Evolutionary conservation across 116 monocot genomes (phyloP), one percentile per base, ranked within the genome.

Genomic region (Cymodocea nodosa): DNA sequence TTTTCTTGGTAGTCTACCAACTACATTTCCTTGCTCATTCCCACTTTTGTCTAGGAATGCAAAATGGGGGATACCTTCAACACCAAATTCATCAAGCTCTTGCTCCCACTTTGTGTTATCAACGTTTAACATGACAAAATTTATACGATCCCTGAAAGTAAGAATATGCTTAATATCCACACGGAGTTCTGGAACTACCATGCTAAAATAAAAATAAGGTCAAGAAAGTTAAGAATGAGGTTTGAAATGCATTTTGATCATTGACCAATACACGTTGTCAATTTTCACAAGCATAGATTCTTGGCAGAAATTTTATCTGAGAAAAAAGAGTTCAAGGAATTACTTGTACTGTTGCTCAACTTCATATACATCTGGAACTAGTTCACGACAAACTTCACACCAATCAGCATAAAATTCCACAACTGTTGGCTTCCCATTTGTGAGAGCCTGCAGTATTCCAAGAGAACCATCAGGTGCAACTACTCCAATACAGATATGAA

Each of bases 101-200:
- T 97, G 97, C 73, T 97, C 97, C 97, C 97, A 97, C 57, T 88
- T 97, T 44, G 97, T 97, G 76, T 90, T 90, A 50, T 97, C 97
- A 37, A 97, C 97, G 52, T 97, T 90, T 68, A 97, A 62, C 97
- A 90, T 85, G 6, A 97, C 97, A 58, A 97, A 97, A 70, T 97
- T 97, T 65, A 97, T 81, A 57, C 64, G 78, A 60, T 79, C 78
- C 80, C 97, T 97, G 76, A 35, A 72, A 71, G 8, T 23, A 23
- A 72, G 40, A 56, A 16, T 61, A 36, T 62, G 18, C 34, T 62
- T 62, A 11, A n/a, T 35, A 37, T n/a, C 14, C 37, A 64, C 23
- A n/a, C n/a, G n/a, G n/a, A 19, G 23, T 59, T 15, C 22, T 12
- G 8, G 44, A 44, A 44, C 8, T 44, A 9, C 11, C 7, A 8